phyloP scores from a whole-genome alignment of 148 eudicot species.

The Cornus florida region DNA sequence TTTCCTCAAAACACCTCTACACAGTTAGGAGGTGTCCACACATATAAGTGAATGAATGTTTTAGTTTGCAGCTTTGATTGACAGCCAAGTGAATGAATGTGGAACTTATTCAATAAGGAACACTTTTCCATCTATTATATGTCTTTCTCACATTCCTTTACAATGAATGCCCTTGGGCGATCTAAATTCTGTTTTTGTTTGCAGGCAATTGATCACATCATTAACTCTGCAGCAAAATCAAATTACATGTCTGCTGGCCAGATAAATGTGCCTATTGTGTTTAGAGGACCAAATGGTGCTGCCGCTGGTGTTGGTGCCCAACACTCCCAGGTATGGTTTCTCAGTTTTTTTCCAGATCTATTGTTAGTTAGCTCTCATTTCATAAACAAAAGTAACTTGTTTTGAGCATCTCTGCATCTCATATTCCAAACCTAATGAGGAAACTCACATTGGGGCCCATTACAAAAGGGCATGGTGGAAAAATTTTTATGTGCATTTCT shows the following conservation, averaged over 20 bases:
- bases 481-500: no score
- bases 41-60: no score
- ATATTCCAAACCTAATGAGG: neutral
- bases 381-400: neutral
- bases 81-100: neutral
- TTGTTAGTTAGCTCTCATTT: no score
- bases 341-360: neutral
- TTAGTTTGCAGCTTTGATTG: neutral
- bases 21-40: no score
- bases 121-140: neutral
- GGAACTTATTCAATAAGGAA: no score
- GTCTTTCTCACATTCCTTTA: neutral
- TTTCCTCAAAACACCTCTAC: no score
- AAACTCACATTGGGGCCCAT: neutral
- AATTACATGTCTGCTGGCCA: constrained; percentile 93
- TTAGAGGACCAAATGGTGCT: constrained; percentile 93
- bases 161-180: neutral
- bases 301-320: constrained; percentile 98
- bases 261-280: constrained; percentile 75
- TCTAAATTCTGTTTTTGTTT: constrained; percentile 12
- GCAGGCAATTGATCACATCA: constrained; percentile 91
- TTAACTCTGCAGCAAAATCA: constrained; percentile 90
- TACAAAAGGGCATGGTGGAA: neutral
- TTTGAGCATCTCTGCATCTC: neutral
- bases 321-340: constrained; percentile 67